phyloP scores from a whole-genome alignment of 176 grass and related monocot genomes.

The Avena atlantica region DNA sequence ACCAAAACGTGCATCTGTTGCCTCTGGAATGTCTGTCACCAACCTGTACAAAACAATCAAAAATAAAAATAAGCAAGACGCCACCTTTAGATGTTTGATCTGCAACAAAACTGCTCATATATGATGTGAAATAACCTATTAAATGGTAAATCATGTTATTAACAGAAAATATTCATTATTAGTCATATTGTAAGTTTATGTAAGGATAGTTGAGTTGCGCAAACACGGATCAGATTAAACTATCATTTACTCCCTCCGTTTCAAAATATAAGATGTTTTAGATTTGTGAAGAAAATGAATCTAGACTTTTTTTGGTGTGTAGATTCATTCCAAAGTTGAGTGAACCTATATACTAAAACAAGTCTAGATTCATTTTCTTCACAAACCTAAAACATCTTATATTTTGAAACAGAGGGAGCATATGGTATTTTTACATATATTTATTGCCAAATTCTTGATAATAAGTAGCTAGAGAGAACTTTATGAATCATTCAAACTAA shows the following conservation, averaged over 20 bases:
- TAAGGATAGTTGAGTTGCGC: neutral
- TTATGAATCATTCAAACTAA: neutral
- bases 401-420: too few relatives aligned
- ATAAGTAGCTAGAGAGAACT: neutral
- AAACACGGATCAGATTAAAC: conserved; percentile 9
- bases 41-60: conserved; percentile 63
- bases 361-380: too few relatives aligned
- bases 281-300: too few relatives aligned
- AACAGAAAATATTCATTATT: conserved; percentile 16
- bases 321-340: too few relatives aligned
- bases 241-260: neutral
- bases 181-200: conserved; percentile 1
- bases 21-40: conserved; percentile 89
- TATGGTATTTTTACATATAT: conserved; percentile 21
- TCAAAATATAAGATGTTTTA: too few relatives aligned
- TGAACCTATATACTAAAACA: too few relatives aligned
- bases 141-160: conserved; percentile 17
- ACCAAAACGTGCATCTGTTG: conserved; percentile 73
- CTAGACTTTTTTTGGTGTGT: too few relatives aligned
- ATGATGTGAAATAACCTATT: conserved; percentile 19
- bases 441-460: conserved; percentile 27
- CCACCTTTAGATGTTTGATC: conserved; percentile 47
- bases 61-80: conserved; percentile 35
- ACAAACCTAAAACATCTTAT: too few relatives aligned
- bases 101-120: conserved; percentile 17